Evolutionary conservation across 2,329 filamentous ascomycete genomes (phyloP), one percentile per base, ranked within the genome.

Genomic region (Rhinocladiella similis): DNA sequence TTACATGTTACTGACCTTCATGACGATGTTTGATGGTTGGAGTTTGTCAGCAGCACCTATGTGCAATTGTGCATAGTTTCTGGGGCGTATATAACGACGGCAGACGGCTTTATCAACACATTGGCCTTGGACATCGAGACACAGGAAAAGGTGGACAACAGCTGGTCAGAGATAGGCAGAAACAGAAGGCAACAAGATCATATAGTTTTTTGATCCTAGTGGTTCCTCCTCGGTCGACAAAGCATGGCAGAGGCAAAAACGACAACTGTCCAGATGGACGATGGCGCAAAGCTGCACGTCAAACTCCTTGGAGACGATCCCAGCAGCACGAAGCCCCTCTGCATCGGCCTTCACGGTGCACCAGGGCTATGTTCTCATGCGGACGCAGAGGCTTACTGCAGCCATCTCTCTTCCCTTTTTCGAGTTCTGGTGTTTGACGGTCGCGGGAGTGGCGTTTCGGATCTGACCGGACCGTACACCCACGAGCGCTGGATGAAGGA

Each of bases 401-500:
- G 13, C 20, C 33, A 42, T 29, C 56, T 59, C 5, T 45, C 52
- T n/a, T 27, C 19, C 2, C 10, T 29, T 14, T 59, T 51, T 45
- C 52, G 52, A 43, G 56, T 59, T 5, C 38, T 59, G 35, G 56
- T 59, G 22, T 59, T 36, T 50, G 56, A 59, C 49, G 56, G n/a
- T 19, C 42, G 56, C 5, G 56, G 56, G 16, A 59, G 56, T 41
- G 56, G 56, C 20, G 27, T 19, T 3, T 55, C 52, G 5, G 52
- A 55, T 27, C 25, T 35, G 12, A 29, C 16, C 3, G 50, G 47
- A 25, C 56, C 56, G 13, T 59, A 43, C 29, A 52, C 35, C 5
- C 52, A 55, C 46, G 56, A 59, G 18, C 56, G 56, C 5, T 59
- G 56, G 56, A 53, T 55, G 10, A 48, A 55, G 9, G 56, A 59